Evolutionary conservation across 176 grass and related monocot species (phyloP), one percentile per base, ranked within the genome.

Genomic region (Hyparrhenia diplandra): DNA sequence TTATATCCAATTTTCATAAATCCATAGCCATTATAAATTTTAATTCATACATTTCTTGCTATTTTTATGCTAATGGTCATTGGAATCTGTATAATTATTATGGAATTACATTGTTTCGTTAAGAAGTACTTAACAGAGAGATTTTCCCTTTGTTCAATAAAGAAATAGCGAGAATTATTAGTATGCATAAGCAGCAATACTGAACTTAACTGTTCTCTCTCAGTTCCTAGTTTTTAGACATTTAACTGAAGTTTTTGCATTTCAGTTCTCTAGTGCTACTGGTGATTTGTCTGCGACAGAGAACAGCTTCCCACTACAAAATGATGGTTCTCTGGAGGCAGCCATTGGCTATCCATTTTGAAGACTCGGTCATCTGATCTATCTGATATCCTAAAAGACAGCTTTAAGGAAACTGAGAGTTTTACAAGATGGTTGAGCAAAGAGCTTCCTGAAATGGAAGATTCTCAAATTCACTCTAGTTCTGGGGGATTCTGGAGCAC

Each of bases 371-470:
- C n/a, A n/a, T n/a, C 85, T 31, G 86, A 81, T 72, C 65, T 92
- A 31, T 87, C 90, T 67, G 74, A 83, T 75, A 59, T 87, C 60
- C 72, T 81, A 71, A 78, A 80, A 71, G 90, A 82, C 18, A 79
- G 76, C 71, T 88, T 97, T 85, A 86, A 93, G 83, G 91, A 91
- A 65, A 74, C 84, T 79, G 94, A 97, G 73, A 97, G 94, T 81
- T 97, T 97, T 79, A 89, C 86, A 67, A 92, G 86, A 83, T 97
- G 94, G 94, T 93, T 97, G 94, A 87, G 80, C 81, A 97, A 78
- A 73, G 90, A 93, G 55, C 67, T 97, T 66, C 73, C 30, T 30
- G 94, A 92, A 55, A 82, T 85, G 27, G 87, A 88, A 46, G 90
- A 85, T 39, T 90, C 90, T n/a, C 68, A 88, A 80, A 87, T 93